Evolutionary conservation across 768 basidiomycete species (phyloP), one percentile per base, ranked within the genome.

Genomic region (Flagelloscypha sp.): DNA sequence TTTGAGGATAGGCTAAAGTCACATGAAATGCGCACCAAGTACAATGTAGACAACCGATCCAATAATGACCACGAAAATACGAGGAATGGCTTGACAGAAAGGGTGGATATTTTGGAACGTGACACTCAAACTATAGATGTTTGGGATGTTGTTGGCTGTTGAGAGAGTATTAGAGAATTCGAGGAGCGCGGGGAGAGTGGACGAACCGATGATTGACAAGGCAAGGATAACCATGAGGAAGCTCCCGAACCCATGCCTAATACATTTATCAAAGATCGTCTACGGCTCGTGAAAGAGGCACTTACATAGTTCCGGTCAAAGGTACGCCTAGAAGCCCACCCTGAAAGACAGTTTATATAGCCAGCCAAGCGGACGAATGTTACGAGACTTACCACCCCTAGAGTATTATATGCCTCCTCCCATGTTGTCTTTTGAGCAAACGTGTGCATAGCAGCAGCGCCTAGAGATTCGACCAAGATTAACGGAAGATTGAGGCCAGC

Each of bases 291-390:
- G n/a, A n/a, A n/a, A n/a, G n/a, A n/a, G n/a, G n/a, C n/a, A n/a
- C n/a, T n/a, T n/a, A n/a, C n/a, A n/a, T n/a, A n/a, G n/a, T n/a
- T n/a, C n/a, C n/a, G n/a, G n/a, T n/a, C n/a, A n/a, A n/a, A n/a
- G n/a, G n/a, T n/a, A n/a, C 62, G 5, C 56, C 57, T 38, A 71
- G 46, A 2, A 71, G 57, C 13, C 66, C 68, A 19, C 69, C 69
- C n/a, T n/a, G n/a, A n/a, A n/a, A n/a, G n/a, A n/a, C n/a, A n/a
- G n/a, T n/a, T n/a, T n/a, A n/a, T n/a, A n/a, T n/a, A n/a, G n/a
- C n/a, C n/a, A n/a, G n/a, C n/a, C n/a, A n/a, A n/a, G n/a, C n/a
- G n/a, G n/a, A n/a, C n/a, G n/a, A n/a, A n/a, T n/a, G n/a, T n/a
- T n/a, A n/a, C n/a, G n/a, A n/a, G n/a, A n/a, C n/a, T n/a, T n/a